phyloP scores from a whole-genome alignment of 1,284 basidiomycete genomes.

The Malassezia brasiliensis region DNA sequence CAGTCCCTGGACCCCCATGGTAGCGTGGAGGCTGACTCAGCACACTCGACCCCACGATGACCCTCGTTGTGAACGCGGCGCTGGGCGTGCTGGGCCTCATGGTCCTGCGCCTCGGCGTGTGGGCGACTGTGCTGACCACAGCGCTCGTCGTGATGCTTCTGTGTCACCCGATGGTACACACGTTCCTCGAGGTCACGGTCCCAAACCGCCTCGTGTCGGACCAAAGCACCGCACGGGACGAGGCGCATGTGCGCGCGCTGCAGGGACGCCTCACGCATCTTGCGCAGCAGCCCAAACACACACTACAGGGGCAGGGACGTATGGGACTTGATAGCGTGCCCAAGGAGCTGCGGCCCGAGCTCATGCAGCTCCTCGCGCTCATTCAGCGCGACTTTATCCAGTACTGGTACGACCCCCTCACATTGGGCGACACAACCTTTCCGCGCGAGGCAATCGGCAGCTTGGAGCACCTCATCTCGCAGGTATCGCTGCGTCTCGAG shows the following conservation, averaged over 20 bases:
- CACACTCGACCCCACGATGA: background rate
- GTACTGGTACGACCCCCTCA: conserved; percentile 18
- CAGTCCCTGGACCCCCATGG: conserved; percentile 47
- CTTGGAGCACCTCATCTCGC: conserved; percentile 6
- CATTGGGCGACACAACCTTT: conserved; percentile 11
- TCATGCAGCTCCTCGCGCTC: conserved; percentile 4
- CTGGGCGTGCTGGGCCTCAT: conserved; percentile 5
- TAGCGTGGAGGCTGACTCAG: conserved; percentile 1
- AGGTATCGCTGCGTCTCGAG: conserved; percentile 7
- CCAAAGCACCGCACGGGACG: conserved; percentile 1
- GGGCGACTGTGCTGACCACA: background rate
- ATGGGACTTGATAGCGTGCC: conserved; percentile 4
- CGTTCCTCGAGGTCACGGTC: conserved; percentile 11
- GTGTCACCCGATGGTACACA: conserved; percentile 11
- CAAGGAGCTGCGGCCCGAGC: background rate
- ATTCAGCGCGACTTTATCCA: conserved; percentile 18
- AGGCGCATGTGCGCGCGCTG: background rate
- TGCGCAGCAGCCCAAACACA: background rate
- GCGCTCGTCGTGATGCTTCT: background rate
- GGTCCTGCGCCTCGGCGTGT: conserved; percentile 9
- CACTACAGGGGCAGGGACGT: background rate
- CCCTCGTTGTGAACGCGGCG: conserved; percentile 2
- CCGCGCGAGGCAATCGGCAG: conserved; percentile 8
- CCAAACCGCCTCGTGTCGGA: background rate
- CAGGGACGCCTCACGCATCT: background rate